Evolutionary conservation across 2,329 filamentous ascomycete genomes (phyloP).

Genomic region (Ophiocordyceps polyrhachis-furcata): DNA sequence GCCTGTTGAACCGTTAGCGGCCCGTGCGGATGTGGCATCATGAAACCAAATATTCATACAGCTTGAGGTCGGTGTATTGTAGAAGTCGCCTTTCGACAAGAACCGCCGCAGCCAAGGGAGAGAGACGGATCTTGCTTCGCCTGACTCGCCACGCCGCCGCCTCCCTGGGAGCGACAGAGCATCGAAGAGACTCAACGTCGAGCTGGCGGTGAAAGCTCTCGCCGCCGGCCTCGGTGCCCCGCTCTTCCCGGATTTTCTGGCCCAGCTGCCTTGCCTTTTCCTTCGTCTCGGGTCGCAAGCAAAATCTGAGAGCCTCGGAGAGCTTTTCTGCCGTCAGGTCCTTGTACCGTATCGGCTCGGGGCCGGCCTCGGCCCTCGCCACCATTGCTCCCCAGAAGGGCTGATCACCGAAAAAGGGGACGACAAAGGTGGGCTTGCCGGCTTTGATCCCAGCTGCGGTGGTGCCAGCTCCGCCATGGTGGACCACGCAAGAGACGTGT

Average conservation of each 20-base stretch:
- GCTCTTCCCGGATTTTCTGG: conserved; percentile 45
- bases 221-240: conserved; percentile 42
- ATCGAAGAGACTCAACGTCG: conserved; percentile 46
- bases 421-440: conserved; percentile 62
- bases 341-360: conserved; percentile 49
- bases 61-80: conserved; percentile 51
- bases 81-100: conserved; percentile 46
- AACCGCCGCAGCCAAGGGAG: conserved; percentile 52
- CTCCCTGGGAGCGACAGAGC: conserved; percentile 46
- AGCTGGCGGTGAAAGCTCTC: conserved; percentile 56
- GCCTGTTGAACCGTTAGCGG: conserved; percentile 15
- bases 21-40: not conserved
- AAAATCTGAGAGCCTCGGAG: conserved; percentile 42
- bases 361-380: conserved; percentile 51
- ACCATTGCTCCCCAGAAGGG: conserved; percentile 72
- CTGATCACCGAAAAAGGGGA: conserved; percentile 78
- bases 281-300: conserved; percentile 39
- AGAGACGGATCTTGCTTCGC: conserved; percentile 47
- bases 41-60: conserved; percentile 31
- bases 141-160: conserved; percentile 60
- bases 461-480: conserved; percentile 77
- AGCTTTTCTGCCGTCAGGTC: conserved; percentile 47
- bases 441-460: conserved; percentile 71
- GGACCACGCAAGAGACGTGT: conserved; percentile 62
- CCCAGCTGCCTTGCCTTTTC: conserved; percentile 39